Evolutionary conservation across 176 grass and related monocot genomes (phyloP), one percentile per base, ranked within the genome.

Genomic region (Juncus effusus): DNA sequence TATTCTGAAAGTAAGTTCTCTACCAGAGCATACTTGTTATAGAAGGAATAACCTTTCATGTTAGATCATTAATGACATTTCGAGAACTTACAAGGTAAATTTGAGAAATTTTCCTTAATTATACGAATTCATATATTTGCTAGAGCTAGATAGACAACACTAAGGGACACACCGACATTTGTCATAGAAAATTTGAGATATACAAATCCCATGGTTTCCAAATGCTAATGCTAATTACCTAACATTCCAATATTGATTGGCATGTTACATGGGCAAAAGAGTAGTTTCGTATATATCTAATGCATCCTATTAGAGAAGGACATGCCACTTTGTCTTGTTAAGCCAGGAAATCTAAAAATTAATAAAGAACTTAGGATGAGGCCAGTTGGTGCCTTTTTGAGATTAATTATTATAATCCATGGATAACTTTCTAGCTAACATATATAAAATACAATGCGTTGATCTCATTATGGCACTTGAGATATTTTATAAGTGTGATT

Each of bases 381-480:
- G 10, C 68, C 68, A 72, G 39, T 72, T 59, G 68, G 5, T 45
- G 57, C 68, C 68, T 72, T 72, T 72, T 72, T 59, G 68, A 2
- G 39, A 56, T 72, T 59, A 41, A 72, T 72, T 72, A 44, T 19
- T 72, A 72, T 72, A 59, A 72, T 58, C 52, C 13, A 16, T 16
- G 28, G 68, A 42, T 59, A 72, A 59, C 68, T 72, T 72, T 72
- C 40, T 45, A 28, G 10, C 68, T 45, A 72, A 72, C 54, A 40
- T 13, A 45, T 70, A 58, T 16, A 42, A 59, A 56, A 40, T 28
- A 58, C 12, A 5, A 10, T 13, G 12, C 9, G 67, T 70, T 36
- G 52, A 38, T 57, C 54, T 36, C 13, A 16, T 55, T 56, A 10
- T 37, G 51, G 64, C 64, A 54, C 2, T 67, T 7, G 47, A 67